Evolutionary conservation across 305 asterid species (phyloP).

Genomic region (Ilex paraguariensis): DNA sequence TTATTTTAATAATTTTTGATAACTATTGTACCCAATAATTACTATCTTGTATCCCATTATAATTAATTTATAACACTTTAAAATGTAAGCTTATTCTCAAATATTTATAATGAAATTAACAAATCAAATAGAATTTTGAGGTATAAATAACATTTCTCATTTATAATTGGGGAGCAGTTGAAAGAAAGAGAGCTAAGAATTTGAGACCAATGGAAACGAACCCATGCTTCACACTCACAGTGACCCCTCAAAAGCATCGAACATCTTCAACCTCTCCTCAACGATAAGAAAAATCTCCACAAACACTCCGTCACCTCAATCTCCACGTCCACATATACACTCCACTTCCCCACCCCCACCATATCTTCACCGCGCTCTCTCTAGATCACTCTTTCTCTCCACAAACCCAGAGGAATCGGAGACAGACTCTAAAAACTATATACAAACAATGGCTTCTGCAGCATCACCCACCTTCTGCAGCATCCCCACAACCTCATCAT

Average conservation of each 20-base stretch:
- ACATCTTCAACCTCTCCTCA: constrained; percentile 6
- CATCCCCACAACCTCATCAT: constrained; percentile 45
- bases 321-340: constrained; percentile 3
- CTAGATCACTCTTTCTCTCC: too few species aligned
- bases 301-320: constrained; percentile 6
- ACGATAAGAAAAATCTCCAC: constrained; percentile 11
- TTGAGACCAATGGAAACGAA: background rate
- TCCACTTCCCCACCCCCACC: background rate
- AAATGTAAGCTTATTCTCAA: too few species aligned
- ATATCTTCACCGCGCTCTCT: too few species aligned
- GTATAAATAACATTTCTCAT: too few species aligned
- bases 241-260: background rate
- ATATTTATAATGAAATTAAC: too few species aligned
- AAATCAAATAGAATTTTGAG: too few species aligned
- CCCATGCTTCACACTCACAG: background rate
- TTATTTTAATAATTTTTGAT: too few species aligned
- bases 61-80: too few species aligned
- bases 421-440: background rate
- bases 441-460: constrained; percentile 48
- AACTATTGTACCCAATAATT: too few species aligned
- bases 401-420: background rate
- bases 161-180: too few species aligned
- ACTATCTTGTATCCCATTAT: too few species aligned
- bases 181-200: too few species aligned
- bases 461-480: constrained; percentile 55